phyloP scores from a whole-genome alignment of 106 monocot genomes.

The Gastrodia elata region DNA sequence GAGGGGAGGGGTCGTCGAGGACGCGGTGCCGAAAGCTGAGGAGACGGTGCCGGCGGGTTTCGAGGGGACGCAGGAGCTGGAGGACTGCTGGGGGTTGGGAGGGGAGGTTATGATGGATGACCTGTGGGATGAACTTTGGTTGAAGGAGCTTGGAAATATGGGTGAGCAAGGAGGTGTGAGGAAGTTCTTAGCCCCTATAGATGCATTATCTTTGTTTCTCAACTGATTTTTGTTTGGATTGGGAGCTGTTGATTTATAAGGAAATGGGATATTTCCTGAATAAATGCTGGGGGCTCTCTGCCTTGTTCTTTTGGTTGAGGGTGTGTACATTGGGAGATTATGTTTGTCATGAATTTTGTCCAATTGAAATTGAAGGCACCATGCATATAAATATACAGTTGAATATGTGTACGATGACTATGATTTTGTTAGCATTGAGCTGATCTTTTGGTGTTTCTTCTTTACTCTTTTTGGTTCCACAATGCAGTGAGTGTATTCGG shows the following conservation, averaged over 20 bases:
- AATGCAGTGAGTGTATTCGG: no score
- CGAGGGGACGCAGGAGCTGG: constrained; percentile 28
- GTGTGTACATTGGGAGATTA: background rate
- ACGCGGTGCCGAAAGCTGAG: background rate
- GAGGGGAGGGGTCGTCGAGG: background rate
- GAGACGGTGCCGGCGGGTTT: background rate
- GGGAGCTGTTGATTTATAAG: background rate
- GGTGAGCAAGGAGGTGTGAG: background rate
- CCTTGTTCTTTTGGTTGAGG: background rate
- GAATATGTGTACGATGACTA: no score
- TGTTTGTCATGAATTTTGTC: background rate
- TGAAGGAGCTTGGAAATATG: background rate
- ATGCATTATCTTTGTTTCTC: background rate
- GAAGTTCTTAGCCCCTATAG: background rate
- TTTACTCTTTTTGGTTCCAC: no score
- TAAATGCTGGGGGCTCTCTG: no score
- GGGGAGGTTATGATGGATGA: constrained; percentile 17
- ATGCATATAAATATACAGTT: no score
- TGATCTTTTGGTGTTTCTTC: no score
- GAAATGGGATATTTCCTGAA: background rate
- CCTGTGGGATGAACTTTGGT: constrained; percentile 39
- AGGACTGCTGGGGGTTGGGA: constrained; percentile 4
- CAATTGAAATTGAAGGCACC: no score
- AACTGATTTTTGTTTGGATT: background rate
- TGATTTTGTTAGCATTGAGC: no score